phyloP scores from a whole-genome alignment of 2,329 filamentous ascomycete genomes.

The Aspergillus intermedius region DNA sequence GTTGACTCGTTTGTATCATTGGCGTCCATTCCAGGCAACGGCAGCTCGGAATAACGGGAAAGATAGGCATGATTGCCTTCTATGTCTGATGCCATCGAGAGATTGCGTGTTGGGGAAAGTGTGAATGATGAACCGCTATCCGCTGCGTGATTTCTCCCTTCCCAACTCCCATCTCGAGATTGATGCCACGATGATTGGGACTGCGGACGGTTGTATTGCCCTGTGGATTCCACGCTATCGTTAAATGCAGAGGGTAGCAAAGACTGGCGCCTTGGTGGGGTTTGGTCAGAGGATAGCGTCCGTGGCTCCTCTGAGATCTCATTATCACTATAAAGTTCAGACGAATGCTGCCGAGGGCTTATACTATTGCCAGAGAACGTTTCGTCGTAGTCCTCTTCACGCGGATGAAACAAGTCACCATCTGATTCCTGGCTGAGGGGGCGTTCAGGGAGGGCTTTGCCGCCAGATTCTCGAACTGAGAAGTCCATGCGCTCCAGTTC shows the following conservation, averaged over 20 bases:
- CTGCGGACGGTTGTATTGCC: conserved; percentile 39
- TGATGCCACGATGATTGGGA: conserved; percentile 8
- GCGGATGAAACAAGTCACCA: conserved; percentile 36
- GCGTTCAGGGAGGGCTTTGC: conserved; percentile 70
- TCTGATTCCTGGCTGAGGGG: conserved; percentile 55
- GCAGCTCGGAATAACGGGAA: conserved; percentile 9
- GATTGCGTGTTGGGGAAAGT: background rate
- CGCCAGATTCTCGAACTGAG: conserved; percentile 44
- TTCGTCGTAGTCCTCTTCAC: conserved; percentile 32
- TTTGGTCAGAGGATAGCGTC: conserved; percentile 20
- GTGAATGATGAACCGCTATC: background rate
- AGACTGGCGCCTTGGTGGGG: conserved; percentile 34
- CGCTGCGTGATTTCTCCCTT: conserved; percentile 4
- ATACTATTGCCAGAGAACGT: conserved; percentile 47
- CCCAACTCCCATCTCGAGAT: background rate
- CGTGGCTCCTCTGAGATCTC: conserved; percentile 19
- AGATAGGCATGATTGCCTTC: background rate
- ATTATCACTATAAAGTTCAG: conserved; percentile 28
- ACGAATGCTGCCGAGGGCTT: conserved; percentile 46
- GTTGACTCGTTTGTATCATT: conserved; percentile 68
- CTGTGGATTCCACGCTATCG: conserved; percentile 25
- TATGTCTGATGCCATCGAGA: background rate
- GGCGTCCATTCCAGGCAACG: conserved; percentile 15
- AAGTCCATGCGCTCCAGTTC: conserved; percentile 69
- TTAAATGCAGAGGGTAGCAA: conserved; percentile 30